Evolutionary conservation across 108 stramenopile species (phyloP), one percentile per base, ranked within the genome.

Genomic region (Cylindrotheca closterium): DNA sequence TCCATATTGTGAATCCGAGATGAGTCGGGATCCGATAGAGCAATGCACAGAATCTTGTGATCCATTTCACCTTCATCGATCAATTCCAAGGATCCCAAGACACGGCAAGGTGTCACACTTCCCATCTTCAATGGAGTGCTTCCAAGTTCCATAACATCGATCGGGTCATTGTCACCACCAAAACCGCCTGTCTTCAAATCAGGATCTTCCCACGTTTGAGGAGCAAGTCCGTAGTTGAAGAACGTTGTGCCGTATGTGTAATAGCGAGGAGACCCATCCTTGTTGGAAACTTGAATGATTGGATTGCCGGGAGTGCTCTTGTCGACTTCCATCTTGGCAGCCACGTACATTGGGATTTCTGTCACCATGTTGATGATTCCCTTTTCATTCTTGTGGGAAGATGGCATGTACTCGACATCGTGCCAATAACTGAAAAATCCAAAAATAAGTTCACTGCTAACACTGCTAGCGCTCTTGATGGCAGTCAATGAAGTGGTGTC

Each of bases 191-290:
- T 89, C 51, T 67, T 81, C 42, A 92, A 52, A 30, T 71, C 49
- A 32, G 96, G 95, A 77, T 98, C 98, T 70, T 98, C 98, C 98
- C 98, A 98, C 18, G 98, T 98, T 75, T 96, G 96, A 19, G 98
- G 96, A 60, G 97, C 81, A 28, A 94, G 73, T 59, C 98, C 98
- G 60, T 98, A 98, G 78, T 98, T 98, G 87, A 98, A 98, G 74
- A 96, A 97, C 3, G 98, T 91, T 1, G 89, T 89, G 45, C 98
- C 98, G 69, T 97, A 98, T 5, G 90, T 95, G 80, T 98, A 98
- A 70, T 95, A 97, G 23, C 98, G 83, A 32, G 95, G 89, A 49
- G 89, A 87, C 2, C 95, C 95, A 71, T 97, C 95, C 66, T 79
- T 92, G 81, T 95, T 95, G 59, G 67, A 81, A 78, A 97, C 98